Evolutionary conservation across 208 protist species (phyloP).

Genomic region (Naegleria fowleri): DNA sequence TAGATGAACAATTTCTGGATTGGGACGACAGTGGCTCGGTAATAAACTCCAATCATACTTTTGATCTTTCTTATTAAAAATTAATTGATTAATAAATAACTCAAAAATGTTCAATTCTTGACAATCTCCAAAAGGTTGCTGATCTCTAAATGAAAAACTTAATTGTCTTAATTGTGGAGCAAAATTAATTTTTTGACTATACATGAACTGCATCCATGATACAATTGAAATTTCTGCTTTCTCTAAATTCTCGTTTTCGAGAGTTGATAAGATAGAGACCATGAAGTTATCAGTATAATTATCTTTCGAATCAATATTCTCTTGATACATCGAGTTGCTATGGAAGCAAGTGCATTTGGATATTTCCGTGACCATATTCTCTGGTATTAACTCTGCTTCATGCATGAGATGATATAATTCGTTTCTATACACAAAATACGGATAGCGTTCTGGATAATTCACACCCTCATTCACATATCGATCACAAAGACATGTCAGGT

Average conservation of each 20-base stretch:
- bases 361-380: not conserved
- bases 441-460: not conserved
- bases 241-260: not conserved
- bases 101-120: conserved; percentile 11
- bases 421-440: not conserved
- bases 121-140: not conserved
- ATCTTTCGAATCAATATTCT: not conserved
- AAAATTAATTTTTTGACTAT: not conserved
- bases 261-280: not conserved
- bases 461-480: not conserved
- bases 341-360: not conserved
- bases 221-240: not conserved
- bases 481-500: not conserved
- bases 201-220: not conserved
- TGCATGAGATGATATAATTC: not conserved
- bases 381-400: not conserved
- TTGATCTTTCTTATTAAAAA: not conserved
- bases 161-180: not conserved
- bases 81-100: not conserved
- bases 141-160: not conserved
- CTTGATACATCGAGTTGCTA: not conserved
- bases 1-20: not conserved
- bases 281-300: not conserved
- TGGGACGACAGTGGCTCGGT: not conserved
- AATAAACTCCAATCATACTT: not conserved